A percentile compares a stretch with the other conserved stretches of the same genome.
These are phyloP conservation scores for Macrocybe gigantea DNA, from an alignment of 768 basidiomycete genomes.

Conservation along the genomic window DNA sequence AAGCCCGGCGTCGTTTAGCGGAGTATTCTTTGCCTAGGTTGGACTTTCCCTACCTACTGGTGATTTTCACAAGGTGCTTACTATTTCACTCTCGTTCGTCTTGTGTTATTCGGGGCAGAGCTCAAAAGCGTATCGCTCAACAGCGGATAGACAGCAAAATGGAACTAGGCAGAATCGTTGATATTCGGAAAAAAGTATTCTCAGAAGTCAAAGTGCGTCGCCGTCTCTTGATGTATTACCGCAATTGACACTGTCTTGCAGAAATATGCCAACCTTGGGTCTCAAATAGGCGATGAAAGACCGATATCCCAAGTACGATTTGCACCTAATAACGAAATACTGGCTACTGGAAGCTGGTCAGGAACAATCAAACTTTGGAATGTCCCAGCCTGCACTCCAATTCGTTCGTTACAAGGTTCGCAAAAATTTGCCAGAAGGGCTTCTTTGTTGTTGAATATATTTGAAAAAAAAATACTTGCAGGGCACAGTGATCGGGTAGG, in stretches of 20 bases:
- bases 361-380: conserved; percentile 95
- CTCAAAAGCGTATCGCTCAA: conserved; percentile 88
- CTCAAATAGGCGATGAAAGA: conserved; percentile 96
- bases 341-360: conserved; percentile 95
- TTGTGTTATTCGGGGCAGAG: conserved; percentile 55
- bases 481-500: conserved; percentile 90
- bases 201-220: conserved; percentile 76
- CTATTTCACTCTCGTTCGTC: conserved; percentile 34
- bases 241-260: conserved; percentile 19
- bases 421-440: background rate
- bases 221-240: background rate
- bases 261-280: conserved; percentile 91
- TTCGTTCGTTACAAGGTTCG: conserved; percentile 69
- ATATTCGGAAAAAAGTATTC: conserved; percentile 88
- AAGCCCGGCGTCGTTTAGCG: conserved; percentile 80
- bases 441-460: too few relatives aligned
- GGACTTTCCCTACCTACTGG: conserved; percentile 56
- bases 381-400: conserved; percentile 81
- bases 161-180: conserved; percentile 84
- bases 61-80: conserved; percentile 69
- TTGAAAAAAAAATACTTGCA: conserved; percentile 21
- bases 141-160: conserved; percentile 88
- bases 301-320: conserved; percentile 94
- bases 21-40: conserved; percentile 96
- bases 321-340: conserved; percentile 81